phyloP scores from a whole-genome alignment of 1,139 yeast genomes.

The Taiozyma sp. region DNA sequence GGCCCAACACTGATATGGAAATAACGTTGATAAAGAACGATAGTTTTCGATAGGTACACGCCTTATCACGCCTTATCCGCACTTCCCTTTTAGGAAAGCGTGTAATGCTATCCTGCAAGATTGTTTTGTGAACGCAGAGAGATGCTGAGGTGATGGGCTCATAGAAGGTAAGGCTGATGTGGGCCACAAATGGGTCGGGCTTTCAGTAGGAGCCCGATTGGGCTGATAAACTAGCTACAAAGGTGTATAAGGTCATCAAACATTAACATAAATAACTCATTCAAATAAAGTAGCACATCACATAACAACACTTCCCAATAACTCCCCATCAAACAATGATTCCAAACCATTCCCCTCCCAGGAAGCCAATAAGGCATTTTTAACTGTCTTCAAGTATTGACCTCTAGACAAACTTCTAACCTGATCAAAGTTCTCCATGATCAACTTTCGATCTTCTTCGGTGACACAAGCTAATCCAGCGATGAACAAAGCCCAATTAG shows the following conservation, averaged over 20 bases:
- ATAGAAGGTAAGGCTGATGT: background rate
- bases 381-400: constrained; percentile 7
- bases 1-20: background rate
- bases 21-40: background rate
- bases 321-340: constrained; percentile 10
- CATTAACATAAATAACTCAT: background rate
- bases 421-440: constrained; percentile 4
- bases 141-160: background rate
- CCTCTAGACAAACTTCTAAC: constrained; percentile 14
- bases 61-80: background rate
- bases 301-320: constrained; percentile 9
- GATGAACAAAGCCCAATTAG: constrained; percentile 17
- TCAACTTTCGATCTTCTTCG: constrained; percentile 5
- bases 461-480: constrained; percentile 13
- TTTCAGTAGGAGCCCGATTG: too few relatives aligned
- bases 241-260: background rate
- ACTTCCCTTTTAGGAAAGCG: background rate
- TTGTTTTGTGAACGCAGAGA: too few relatives aligned
- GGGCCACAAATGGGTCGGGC: too few relatives aligned
- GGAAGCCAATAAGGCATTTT: constrained; percentile 10
- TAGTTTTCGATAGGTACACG: background rate
- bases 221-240: background rate
- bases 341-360: constrained; percentile 20
- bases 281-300: background rate
- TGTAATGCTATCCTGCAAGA: background rate